These are phyloP conservation scores for Phytophthora europaea DNA, from an alignment of 352 stramenopile genomes.

Conservation along the genomic window DNA sequence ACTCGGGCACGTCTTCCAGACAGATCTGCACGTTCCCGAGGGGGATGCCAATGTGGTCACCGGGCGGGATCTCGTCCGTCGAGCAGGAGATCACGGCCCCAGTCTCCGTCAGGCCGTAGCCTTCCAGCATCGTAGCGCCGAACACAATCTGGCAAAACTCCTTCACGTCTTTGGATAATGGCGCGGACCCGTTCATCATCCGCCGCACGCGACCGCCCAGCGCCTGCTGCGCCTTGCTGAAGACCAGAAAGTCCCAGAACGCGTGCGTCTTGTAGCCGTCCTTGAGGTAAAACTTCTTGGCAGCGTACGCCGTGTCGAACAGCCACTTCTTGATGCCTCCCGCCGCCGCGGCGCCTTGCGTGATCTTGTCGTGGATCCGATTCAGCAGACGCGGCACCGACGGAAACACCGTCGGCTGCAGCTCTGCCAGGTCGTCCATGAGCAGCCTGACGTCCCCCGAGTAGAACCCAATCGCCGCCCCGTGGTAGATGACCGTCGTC, in stretches of 20 bases:
- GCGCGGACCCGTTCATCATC: constrained; percentile 96
- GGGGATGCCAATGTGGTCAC: constrained; percentile 93
- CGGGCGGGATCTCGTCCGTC: constrained; percentile 36
- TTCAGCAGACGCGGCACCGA: constrained; percentile 95
- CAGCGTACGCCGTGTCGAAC: constrained; percentile 82
- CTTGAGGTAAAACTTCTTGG: constrained; percentile 73
- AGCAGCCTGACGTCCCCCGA: constrained; percentile 87
- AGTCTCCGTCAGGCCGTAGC: constrained; percentile 96
- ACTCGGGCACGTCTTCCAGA: constrained; percentile 96
- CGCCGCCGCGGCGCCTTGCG: constrained; percentile 53
- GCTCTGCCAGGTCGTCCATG: constrained; percentile 90
- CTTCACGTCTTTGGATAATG: constrained; percentile 93
- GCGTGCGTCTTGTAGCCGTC: constrained; percentile 47
- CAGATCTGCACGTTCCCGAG: constrained; percentile 89
- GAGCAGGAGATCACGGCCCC: constrained; percentile 48
- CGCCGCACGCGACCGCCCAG: constrained; percentile 92
- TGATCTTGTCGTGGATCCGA: constrained; percentile 95
- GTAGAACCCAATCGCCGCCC: constrained; percentile 92
- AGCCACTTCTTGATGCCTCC: constrained; percentile 88
- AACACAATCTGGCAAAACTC: constrained; percentile 95
- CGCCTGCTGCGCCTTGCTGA: constrained; percentile 93
- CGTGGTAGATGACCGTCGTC: constrained; percentile 54
- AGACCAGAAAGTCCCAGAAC: constrained; percentile 96
- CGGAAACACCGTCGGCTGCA: constrained; percentile 91
- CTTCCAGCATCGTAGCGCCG: constrained; percentile 91